Evolutionary conservation across 2,329 filamentous ascomycete species (phyloP), one percentile per base, ranked within the genome.

Genomic region (Hymenoscyphus repandus): DNA sequence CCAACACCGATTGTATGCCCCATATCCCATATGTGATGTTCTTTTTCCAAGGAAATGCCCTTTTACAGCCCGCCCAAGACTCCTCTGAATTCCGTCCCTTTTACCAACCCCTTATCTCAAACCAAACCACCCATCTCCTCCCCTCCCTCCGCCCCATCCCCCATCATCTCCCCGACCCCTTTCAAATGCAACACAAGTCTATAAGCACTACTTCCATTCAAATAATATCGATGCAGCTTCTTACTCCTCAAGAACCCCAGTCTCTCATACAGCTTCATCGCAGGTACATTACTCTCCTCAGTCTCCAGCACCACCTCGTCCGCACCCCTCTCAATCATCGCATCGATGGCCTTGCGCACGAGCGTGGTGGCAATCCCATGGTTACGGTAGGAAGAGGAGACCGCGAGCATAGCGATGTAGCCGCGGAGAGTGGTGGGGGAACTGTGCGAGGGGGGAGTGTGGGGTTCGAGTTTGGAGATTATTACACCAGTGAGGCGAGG

Each of bases 331-430:
- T 81, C 79, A 10, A 83, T 81, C 93, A 99, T 99, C 56, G 87
- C 86, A 60, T 96, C 90, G 56, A 99, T 91, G 17, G 91, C 90
- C 75, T 83, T 84, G 56, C 85, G 82, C n/a, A 99, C 93, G 9
- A 99, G 77, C 37, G 84, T 83, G 0, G 90, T 96, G 1, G 88
- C 93, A 52, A 99, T 90, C 1, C 93, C 92, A 57, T 84, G 81
- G 5, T 91, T 90, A 18, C 93, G 84, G 63, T 89, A 86, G 22
- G 83, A 74, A 36, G 89, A 82, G 39, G 85, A 82, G 5, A 96
- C 91, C n/a, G 93, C 93, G 38, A 99, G 78, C 93, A 99, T 99
- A 64, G 93, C 93, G 61, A 99, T 97, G 71, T 99, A 99, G 51
- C 93, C 93, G 56, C 93, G 82, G 57, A 90, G 76, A 0, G 82